These are phyloP conservation scores for Boletus reticuloceps DNA, from an alignment of 768 basidiomycete genomes.

Conservation along the genomic window DNA sequence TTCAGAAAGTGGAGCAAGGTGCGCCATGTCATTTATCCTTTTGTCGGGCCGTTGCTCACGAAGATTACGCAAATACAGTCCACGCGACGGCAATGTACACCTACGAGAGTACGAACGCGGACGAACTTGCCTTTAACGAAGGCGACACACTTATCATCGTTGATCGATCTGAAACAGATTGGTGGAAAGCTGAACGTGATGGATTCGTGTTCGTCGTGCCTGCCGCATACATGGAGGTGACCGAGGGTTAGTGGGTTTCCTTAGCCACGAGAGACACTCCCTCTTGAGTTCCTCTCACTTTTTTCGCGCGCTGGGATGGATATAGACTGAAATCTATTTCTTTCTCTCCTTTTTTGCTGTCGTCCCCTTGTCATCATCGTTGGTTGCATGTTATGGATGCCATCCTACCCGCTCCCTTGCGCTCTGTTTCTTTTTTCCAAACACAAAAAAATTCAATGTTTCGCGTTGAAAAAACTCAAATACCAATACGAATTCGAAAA, in stretches of 20 bases:
- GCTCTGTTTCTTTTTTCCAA: background rate
- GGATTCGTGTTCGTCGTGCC: conserved; percentile 90
- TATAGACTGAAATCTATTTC: conserved; percentile 81
- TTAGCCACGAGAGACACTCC: conserved; percentile 27
- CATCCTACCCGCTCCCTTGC: conserved; percentile 3
- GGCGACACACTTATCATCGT: conserved; percentile 78
- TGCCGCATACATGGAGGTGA: conserved; percentile 82
- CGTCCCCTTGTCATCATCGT: conserved; percentile 6
- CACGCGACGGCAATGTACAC: conserved; percentile 79
- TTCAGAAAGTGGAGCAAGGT: conserved; percentile 71
- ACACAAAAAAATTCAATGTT: background rate
- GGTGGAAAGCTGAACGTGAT: conserved; percentile 94
- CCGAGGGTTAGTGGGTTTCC: conserved; percentile 81
- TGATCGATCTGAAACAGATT: conserved; percentile 80
- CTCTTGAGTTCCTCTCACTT: conserved; percentile 57
- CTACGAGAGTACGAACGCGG: conserved; percentile 65
- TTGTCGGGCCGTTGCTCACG: background rate
- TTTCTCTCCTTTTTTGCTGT: conserved; percentile 36
- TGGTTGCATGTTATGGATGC: conserved; percentile 15
- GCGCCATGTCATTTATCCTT: background rate
- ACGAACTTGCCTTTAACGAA: conserved; percentile 85
- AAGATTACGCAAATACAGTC: conserved; percentile 34
- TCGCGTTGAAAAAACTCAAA: conserved; percentile 2
- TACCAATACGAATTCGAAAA: conserved; percentile 16
- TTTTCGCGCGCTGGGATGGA: conserved; percentile 39